Evolutionary conservation across 768 basidiomycete species (phyloP), one percentile per base, ranked within the genome.

Genomic region (Ephemerocybe angulata): DNA sequence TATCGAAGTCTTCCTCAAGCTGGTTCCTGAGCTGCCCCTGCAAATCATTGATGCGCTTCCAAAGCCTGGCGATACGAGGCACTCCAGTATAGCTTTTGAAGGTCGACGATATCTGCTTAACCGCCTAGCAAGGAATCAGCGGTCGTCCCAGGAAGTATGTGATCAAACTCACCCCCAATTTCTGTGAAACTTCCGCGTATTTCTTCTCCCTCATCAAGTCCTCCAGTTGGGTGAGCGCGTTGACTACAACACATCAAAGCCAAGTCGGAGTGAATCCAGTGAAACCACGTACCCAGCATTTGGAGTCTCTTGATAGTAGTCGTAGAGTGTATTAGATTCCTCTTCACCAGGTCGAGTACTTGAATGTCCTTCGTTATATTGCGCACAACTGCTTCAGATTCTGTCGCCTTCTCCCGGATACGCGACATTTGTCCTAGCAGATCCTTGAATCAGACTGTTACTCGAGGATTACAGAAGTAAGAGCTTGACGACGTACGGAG

Each of bases 291-390:
- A 95, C 96, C 90, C 21, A 99, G 79, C 93, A 97, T 97, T 66
- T 93, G 93, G 64, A 98, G 75, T 54, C 93, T 75, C 70, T 92
- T 93, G 62, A 98, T 70, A 2, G 86, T 87, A 5, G 90, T 95
- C 84, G 98, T 94, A 62, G 90, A 91, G 24, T 83, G 72, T 19
- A 90, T 87, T 48, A 99, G 80, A 65, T 98, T 97, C 72, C 86
- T 87, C 80, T 98, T 98, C 17, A 93, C 94, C 31, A 90, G 73
- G 68, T 98, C 97, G 29, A 99, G 78, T 4, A 88, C 83, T 67
- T 98, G 95, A 46, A 99, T 98, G 69, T 99, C 97, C 60, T 90
- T 88, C 2, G 97, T 99, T 60, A 98, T 97, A 61, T 92, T 86
- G 51, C 89, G 81, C 24, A 98, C 97, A 46, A 98, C 92, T 1